Percentiles rank a stretch among this genome's conserved stretches.
Conservation (phyloP, 139 green algal species). For the Micromonas commoda region DNA sequence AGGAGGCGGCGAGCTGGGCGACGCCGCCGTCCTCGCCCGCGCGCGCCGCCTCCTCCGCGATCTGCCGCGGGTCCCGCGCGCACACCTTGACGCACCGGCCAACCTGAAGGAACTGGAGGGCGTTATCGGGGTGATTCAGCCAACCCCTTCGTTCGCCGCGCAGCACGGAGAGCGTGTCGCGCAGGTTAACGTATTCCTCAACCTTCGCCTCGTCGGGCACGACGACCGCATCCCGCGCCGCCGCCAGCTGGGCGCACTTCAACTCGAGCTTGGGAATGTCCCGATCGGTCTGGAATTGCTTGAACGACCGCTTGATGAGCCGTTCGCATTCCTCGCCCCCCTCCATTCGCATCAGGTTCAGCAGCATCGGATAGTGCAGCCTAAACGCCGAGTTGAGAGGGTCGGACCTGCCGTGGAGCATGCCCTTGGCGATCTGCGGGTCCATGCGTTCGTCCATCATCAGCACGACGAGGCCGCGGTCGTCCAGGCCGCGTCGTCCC, state of each 20-base stretch:
- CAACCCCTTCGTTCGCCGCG: conserved; percentile 27
- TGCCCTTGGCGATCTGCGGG: conserved; percentile 51
- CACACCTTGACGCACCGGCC: conserved; percentile 62
- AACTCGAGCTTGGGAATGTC: conserved; percentile 39
- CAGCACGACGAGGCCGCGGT: conserved; percentile 35
- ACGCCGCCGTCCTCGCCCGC: conserved; percentile 2
- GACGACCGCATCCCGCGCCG: background rate
- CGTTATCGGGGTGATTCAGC: conserved; percentile 41
- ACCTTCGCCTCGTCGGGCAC: too few relatives aligned
- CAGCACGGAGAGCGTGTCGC: conserved; percentile 9
- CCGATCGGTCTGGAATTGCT: conserved; percentile 19
- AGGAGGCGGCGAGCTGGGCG: conserved; percentile 45
- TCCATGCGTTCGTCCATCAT: conserved; percentile 32
- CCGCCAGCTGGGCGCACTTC: conserved; percentile 5
- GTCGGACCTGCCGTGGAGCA: conserved; percentile 72
- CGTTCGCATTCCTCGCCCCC: conserved; percentile 27
- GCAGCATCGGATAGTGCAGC: conserved; percentile 72
- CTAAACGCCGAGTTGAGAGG: conserved; percentile 66
- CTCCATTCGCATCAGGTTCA: conserved; percentile 64
- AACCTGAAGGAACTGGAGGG: conserved; percentile 77
- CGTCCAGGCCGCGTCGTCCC: conserved; percentile 64
- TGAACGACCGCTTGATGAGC: conserved; percentile 2
- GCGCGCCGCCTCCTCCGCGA: background rate
- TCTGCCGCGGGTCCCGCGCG: background rate
- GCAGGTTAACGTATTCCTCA: conserved; percentile 16